Evolutionary conservation across 495 filamentous ascomycete genomes (phyloP).

Genomic region (Neurospora sp.): DNA sequence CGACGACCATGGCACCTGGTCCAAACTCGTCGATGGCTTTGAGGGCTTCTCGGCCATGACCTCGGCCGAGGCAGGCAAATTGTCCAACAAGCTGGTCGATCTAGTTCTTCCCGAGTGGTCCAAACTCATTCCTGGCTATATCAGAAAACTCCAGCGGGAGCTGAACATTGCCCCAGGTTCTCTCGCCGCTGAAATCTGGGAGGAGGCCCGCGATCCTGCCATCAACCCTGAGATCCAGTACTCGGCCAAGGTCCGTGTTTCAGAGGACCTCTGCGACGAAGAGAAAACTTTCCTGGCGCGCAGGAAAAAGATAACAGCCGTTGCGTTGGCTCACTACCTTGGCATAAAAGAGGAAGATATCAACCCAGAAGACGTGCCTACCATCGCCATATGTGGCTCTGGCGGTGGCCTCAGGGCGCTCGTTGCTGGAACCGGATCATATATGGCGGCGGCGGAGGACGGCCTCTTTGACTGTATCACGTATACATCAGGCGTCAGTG

Average conservation of each 20-base stretch:
- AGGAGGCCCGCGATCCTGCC: constrained; percentile 71
- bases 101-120: constrained; percentile 76
- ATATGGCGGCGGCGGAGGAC: constrained; percentile 66
- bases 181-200: constrained; percentile 86
- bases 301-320: constrained; percentile 52
- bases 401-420: constrained; percentile 84
- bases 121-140: constrained; percentile 59
- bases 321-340: constrained; percentile 72
- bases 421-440: constrained; percentile 79
- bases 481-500: constrained; percentile 89
- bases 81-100: constrained; percentile 57
- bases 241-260: constrained; percentile 71
- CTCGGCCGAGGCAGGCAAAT: constrained; percentile 44
- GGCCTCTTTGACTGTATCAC: constrained; percentile 89
- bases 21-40: constrained; percentile 46
- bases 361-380: constrained; percentile 84
- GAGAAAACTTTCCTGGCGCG: constrained; percentile 61
- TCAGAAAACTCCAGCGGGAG: constrained; percentile 79
- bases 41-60: constrained; percentile 44
- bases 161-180: constrained; percentile 77
- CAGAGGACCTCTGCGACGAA: constrained; percentile 70
- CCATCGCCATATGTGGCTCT: constrained; percentile 86
- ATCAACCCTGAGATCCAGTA: constrained; percentile 76
- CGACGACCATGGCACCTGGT: constrained; percentile 42
- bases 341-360: constrained; percentile 66